Conservation (phyloP, 2,329 filamentous ascomycete species). For the Botrytis sinoallii region DNA sequence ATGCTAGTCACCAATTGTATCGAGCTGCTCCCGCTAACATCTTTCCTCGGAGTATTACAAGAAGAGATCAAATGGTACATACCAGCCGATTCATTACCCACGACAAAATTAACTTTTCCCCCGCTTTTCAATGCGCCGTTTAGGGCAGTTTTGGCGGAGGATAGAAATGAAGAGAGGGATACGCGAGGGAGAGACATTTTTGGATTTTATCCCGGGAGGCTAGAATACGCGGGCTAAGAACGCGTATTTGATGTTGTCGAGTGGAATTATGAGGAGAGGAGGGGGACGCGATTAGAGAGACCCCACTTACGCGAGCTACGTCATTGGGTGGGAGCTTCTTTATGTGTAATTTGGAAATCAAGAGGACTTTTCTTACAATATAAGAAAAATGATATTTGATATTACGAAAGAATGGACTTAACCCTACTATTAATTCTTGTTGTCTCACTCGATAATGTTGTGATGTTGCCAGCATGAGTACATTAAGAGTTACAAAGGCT, state of each 20-base stretch:
- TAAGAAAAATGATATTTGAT: too few relatives aligned
- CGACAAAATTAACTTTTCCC: constrained; percentile 56
- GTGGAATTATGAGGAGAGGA: background rate
- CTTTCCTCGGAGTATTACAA: background rate
- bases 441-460: background rate
- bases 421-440: too few relatives aligned
- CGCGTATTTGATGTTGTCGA: background rate
- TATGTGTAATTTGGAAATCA: background rate
- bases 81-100: constrained; percentile 68
- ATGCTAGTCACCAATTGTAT: background rate
- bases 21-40: background rate
- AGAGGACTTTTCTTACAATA: too few relatives aligned
- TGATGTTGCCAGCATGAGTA: background rate
- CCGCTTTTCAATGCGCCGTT: constrained; percentile 44
- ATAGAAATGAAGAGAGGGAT: constrained; percentile 51
- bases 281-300: background rate
- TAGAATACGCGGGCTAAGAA: background rate
- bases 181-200: constrained; percentile 34
- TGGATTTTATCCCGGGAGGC: background rate
- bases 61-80: constrained; percentile 28
- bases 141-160: constrained; percentile 48
- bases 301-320: background rate
- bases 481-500: background rate
- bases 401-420: too few relatives aligned
- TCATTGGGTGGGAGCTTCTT: background rate